Percentiles rank a stretch among this genome's conserved stretches.
phyloP scores from a whole-genome alignment of 176 grass and related monocot genomes.

The Raddia distichophylla region DNA sequence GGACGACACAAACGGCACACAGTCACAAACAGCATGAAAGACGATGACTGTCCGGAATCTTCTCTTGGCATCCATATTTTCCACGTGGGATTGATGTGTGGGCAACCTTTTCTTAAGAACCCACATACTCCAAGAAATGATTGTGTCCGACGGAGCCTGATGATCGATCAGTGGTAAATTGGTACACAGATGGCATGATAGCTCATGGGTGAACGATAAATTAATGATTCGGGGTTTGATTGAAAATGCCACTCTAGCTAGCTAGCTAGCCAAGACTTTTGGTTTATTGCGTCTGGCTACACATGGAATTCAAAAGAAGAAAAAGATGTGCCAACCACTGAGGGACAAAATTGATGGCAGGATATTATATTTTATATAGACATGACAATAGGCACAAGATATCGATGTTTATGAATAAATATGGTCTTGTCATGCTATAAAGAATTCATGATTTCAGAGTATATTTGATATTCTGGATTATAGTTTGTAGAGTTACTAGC shows the following conservation, averaged over 20 bases:
- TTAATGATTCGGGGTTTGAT: conserved; percentile 13
- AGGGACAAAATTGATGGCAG: background rate
- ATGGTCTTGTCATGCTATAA: no score
- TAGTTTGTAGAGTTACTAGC: no score
- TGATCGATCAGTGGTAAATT: background rate
- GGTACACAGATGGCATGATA: no score
- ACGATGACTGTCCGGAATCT: background rate
- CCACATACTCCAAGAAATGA: background rate
- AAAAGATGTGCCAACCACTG: conserved; percentile 31
- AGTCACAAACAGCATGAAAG: background rate
- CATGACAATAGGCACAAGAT: no score
- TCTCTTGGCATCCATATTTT: background rate
- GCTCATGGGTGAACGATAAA: background rate
- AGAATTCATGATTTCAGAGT: no score
- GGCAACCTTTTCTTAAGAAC: background rate
- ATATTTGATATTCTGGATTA: no score
- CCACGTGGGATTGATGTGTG: background rate
- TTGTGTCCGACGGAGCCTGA: background rate
- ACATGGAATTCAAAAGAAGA: conserved; percentile 42
- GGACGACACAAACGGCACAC: background rate
- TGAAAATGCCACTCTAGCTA: conserved; percentile 29
- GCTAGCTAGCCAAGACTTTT: conserved; percentile 21
- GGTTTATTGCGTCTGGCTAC: conserved; percentile 25
- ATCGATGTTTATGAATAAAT: no score
- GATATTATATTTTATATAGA: background rate